Base-by-base conservation (phyloP, 1,139 yeast species). In the Yamadazyma triangularis region DNA sequence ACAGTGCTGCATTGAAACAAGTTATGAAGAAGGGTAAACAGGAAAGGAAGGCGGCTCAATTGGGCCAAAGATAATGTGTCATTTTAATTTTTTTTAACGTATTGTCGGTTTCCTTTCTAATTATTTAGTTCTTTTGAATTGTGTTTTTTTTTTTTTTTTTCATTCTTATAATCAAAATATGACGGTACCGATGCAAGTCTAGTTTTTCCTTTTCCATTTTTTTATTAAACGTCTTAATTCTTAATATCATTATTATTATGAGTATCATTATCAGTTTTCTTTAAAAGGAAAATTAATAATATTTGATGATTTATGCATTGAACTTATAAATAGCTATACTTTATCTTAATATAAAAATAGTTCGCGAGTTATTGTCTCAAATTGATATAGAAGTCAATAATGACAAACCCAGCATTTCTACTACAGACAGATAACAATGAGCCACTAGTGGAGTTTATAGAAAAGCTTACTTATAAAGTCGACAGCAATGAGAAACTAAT, bases 1-100 rank as follows among this genome's bases (percentile, higher is more conserved):
- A 91, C 58, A 79, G 94, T 32, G 80, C 84, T 23, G 96, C 96
- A 2, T 73, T 91, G 58, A 88, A 89, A 55, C 96, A 84, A 56
- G 95, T 87, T 30, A 82, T 86, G 93, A 83, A 82, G 45, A 81
- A 80, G 58, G 94, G 94, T 10, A 79, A 83, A 47, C 80, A 81
- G 43, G 94, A 85, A 53, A 63, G 94, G 44, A 76, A 80, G 45
- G 57, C 68, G 33, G 88, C 88, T 9, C 67, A 59, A 21, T n/a
- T n/a, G n/a, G n/a, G n/a, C n/a, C n/a, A n/a, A n/a, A n/a, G n/a
- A n/a, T n/a, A n/a, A n/a, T n/a, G n/a, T n/a, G n/a, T n/a, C n/a
- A n/a, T n/a, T n/a, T n/a, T n/a, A n/a, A n/a, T n/a, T n/a, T n/a
- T n/a, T n/a, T n/a, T n/a, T n/a, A n/a, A n/a, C n/a, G n/a, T n/a